These are phyloP conservation scores for Venturia carpophila DNA, from an alignment of 2,329 filamentous ascomycete species.

Conservation along the genomic window DNA sequence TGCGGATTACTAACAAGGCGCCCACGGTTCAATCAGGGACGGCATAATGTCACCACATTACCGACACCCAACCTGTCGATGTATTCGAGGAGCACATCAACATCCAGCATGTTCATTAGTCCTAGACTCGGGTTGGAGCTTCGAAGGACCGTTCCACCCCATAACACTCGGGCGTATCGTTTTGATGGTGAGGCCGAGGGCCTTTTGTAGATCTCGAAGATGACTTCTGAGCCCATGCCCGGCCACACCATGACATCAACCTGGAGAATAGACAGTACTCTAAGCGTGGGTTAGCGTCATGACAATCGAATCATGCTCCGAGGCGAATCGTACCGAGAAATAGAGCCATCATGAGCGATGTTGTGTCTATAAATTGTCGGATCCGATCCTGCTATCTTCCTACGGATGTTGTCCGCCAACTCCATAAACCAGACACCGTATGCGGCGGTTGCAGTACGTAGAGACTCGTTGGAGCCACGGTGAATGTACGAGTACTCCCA, in stretches of 20 bases:
- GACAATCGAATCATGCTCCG: not conserved
- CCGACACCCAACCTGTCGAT: constrained; percentile 63
- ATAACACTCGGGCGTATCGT: constrained; percentile 56
- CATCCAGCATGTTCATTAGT: constrained; percentile 60
- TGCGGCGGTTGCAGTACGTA: constrained; percentile 53
- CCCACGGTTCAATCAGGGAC: not conserved
- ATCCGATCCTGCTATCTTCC: constrained; percentile 38
- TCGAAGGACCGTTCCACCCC: constrained; percentile 56
- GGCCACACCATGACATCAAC: constrained; percentile 74
- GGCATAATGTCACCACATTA: constrained; percentile 7
- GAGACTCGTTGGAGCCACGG: constrained; percentile 55
- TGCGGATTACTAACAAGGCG: no score
- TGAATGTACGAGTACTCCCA: constrained; percentile 78
- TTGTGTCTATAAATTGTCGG: constrained; percentile 60
- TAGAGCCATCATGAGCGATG: constrained; percentile 69
- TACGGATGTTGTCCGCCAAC: constrained; percentile 57
- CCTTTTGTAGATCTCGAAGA: constrained; percentile 56
- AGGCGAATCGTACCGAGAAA: constrained; percentile 41
- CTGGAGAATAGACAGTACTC: constrained; percentile 61
- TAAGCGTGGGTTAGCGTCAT: not conserved
- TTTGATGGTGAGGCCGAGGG: not conserved
- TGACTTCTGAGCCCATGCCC: constrained; percentile 70
- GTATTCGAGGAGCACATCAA: constrained; percentile 58
- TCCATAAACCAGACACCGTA: constrained; percentile 71
- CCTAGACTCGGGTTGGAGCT: constrained; percentile 65